Base-by-base conservation (phyloP, 1,284 basidiomycete species). In the Coniophora puteana region DNA sequence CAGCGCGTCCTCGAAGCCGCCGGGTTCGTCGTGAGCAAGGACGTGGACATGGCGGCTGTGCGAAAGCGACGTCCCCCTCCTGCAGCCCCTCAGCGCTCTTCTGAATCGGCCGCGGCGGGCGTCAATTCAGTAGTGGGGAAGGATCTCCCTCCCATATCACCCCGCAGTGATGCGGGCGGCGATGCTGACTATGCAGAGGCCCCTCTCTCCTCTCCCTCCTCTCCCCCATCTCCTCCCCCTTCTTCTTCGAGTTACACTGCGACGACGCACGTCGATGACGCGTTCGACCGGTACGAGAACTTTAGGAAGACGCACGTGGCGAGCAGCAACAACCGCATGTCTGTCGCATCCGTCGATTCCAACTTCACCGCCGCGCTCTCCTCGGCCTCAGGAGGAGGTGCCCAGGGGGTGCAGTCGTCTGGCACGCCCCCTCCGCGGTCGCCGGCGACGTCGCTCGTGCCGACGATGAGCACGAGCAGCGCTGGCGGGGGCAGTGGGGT, bases 271-370 rank as follows among this genome's bases (percentile, higher is more conserved):
- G 68, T 89, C 40, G 84, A 93, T 53, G 93, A 97, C 61, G 93
- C 93, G 0, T 97, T 88, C 59, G 90, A 92, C 45, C 75, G 90
- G 14, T 96, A 93, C 57, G 88, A 93, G 64, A 72, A 80, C 32
- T 91, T 85, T 61, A 78, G 79, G 50, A 74, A 80, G 50, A 63
- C 63, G 35, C 71, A 77, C 47, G 58, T 62, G 5, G 46, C 46
- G 14, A 56, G 58, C 43, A 57, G 46, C 29, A 56, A 51, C 43
- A 80, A 77, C 48, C 64, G 81, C 18, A 56, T 80, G 38, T 85
- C 82, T 7, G 61, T 76, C 13, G 64, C 72, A 4, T 82, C 80
- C 3, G 61, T 72, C 16, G 75, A 78, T 32, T 72, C 66, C 36
- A 51, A 48, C 59, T 24, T 51, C 58, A 6, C 48, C 57, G 14